Evolutionary conservation across 306 rosid genomes (phyloP).

Genomic region (Spatholobus suberectus): DNA sequence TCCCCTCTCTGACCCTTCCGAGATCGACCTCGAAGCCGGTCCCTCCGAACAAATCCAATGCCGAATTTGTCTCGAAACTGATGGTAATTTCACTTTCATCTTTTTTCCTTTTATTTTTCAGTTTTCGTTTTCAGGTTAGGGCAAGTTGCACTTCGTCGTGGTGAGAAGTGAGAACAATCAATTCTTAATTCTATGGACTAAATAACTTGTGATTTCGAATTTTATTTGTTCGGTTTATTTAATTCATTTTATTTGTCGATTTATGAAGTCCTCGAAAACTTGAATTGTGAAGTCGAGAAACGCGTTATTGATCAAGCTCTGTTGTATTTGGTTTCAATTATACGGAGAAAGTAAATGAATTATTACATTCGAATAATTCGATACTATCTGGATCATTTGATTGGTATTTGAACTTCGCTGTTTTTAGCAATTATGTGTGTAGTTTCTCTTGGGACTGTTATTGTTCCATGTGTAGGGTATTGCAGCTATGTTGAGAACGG

Average conservation of each 20-base stretch:
- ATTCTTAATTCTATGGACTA: not conserved
- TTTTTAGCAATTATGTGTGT: not conserved
- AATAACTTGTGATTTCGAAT: constrained; percentile 6
- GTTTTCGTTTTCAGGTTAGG: constrained; percentile 36
- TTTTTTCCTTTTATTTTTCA: not conserved
- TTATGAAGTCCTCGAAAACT: not conserved
- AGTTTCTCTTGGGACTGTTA: not conserved
- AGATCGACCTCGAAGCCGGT: constrained; percentile 99
- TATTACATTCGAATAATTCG: not conserved
- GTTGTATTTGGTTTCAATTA: not conserved
- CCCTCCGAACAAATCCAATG: constrained; percentile 96
- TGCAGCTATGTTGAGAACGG: not conserved
- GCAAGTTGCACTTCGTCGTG: constrained; percentile 4
- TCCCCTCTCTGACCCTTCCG: constrained; percentile 60
- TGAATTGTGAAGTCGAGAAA: not conserved
- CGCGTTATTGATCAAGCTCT: not conserved
- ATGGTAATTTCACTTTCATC: constrained; percentile 60
- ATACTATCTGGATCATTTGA: not conserved
- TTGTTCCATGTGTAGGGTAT: not conserved
- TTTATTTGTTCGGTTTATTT: not conserved
- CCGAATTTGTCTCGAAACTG: constrained; percentile 98
- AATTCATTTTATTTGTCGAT: not conserved
- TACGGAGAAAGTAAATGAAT: not conserved
- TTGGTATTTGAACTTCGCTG: not conserved
- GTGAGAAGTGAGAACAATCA: not conserved